Base-by-base conservation (phyloP, 2,329 filamentous ascomycete genomes). In the Leptographium lundbergii region DNA sequence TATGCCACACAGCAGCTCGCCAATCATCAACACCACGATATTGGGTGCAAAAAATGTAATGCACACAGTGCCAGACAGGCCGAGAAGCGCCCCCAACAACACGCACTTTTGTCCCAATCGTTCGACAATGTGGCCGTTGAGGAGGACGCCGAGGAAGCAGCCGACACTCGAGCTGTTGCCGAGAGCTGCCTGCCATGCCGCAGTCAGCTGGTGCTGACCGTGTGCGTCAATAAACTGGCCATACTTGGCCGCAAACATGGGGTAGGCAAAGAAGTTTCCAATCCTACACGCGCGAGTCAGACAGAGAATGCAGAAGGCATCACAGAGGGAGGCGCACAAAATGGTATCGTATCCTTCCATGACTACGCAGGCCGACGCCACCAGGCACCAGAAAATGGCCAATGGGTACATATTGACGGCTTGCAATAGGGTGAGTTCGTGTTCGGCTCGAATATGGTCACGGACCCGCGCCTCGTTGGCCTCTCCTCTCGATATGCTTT, bases 101-200 rank as follows among this genome's bases (percentile, higher is more conserved):
- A 74, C 74, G 61, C 69, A 68, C n/a, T 72, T 69, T 52, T 76
- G 75, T 0, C 76, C 76, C 39, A 68, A 73, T 4, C 70, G 67
- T 42, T 77, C 71, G 17, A 75, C 72, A 13, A 79, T 63, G 57
- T 77, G 71, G 4, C 79, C 79, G 59, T 76, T 79, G 25, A 77
- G 60, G 11, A 77, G 67, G 3, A 77, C 70, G 1, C 79, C 79
- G 3, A 81, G 58, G 24, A 82, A 76, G 17, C 73, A 71, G 4
- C 79, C 79, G 10, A 76, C 71, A 19, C 71, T 67, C 0, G 73
- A 54, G 57, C 61, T 62, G 61, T 65, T 66, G 29, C 69, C 68
- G 0, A 82, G 66, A 0, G 72, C 77, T 3, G 76, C 72, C 64
- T 81, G 77, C 80, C 80, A 82, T 0, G 72, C 63, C 0, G 75